Percentiles rank a stretch among this genome's conserved stretches.
Conservation (phyloP, 1,284 basidiomycete species). For the Ustilago vetiveriae region DNA sequence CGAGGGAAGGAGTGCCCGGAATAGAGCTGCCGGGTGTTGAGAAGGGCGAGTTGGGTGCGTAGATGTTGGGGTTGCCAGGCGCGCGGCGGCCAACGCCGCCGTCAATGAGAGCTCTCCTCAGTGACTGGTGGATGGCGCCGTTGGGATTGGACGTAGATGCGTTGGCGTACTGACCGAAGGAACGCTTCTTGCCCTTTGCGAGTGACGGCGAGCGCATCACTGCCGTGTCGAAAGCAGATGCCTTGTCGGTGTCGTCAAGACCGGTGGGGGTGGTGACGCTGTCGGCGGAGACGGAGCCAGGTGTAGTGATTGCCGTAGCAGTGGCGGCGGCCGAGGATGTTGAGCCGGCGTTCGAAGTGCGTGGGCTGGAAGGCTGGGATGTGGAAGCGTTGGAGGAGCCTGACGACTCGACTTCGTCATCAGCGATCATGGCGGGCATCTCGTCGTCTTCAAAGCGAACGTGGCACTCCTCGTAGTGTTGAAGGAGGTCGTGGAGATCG, state of each 20-base stretch:
- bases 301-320: constrained; percentile 19
- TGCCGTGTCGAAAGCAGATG: constrained; percentile 62
- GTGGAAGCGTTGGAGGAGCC: constrained; percentile 50
- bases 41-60: constrained; percentile 64
- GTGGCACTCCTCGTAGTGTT: constrained; percentile 67
- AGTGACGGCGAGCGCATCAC: constrained; percentile 57
- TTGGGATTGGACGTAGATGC: constrained; percentile 31
- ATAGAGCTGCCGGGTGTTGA: constrained; percentile 64
- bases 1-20: constrained; percentile 59
- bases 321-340: constrained; percentile 21
- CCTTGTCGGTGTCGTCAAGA: constrained; percentile 49
- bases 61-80: constrained; percentile 56
- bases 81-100: constrained; percentile 58
- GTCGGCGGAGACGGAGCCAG: constrained; percentile 9
- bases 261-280: constrained; percentile 31
- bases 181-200: constrained; percentile 64
- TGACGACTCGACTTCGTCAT: constrained; percentile 58
- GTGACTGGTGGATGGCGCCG: constrained; percentile 54
- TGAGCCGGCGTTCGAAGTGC: constrained; percentile 38
- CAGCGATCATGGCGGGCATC: constrained; percentile 56
- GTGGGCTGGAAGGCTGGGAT: constrained; percentile 58
- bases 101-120: constrained; percentile 64
- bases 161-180: constrained; percentile 58
- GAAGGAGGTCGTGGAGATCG: constrained; percentile 65
- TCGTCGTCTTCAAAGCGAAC: constrained; percentile 66